Base-by-base conservation (phyloP, 2,329 filamentous ascomycete species). In the Aspergillus transmontanensis region DNA sequence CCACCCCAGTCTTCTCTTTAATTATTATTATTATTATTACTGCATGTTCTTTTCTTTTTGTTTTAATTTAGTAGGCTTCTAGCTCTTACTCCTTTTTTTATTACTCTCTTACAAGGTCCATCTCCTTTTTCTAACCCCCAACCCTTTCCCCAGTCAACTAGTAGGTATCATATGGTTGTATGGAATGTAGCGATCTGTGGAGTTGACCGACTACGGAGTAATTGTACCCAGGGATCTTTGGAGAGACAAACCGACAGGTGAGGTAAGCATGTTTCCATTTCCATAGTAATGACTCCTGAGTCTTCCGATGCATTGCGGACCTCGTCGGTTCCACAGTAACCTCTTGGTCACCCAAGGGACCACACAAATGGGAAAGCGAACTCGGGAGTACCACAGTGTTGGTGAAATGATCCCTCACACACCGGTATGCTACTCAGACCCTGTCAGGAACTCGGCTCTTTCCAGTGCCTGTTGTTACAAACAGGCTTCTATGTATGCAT, bases 291-390 rank as follows among this genome's bases (percentile, higher is more conserved):
- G 30, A 36, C 32, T 54, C 51, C 51, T 54, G 51, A 54, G 30
- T 54, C 51, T 54, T 54, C 51, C 51, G 51, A 54, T 54, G 21
- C 43, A 59, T 43, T 59, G 58, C 58, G 58, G 58, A 53, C 58
- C 58, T 59, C 30, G 9, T 59, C 48, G 58, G 58, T 53, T 51
- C 58, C 58, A 59, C 58, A 48, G 19, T 26, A 45, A 26, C 48
- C 21, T 50, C 45, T 54, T 54, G 30, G 51, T 54, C 51, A 36
- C 51, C 51, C 30, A 54, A 54, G 51, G 51, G 32, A 36, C 51
- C 51, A 54, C 51, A 54, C 51, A 46, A 57, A 58, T 41, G 11
- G 41, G 46, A 36, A 28, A 58, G 41, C 51, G 32, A 54, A 23
- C n/a, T 54, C 32, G 32, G 51, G 51, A 34, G 32, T 58, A 46